These are phyloP conservation scores for Hanseniaspora vineae DNA, from an alignment of 805 yeast species.

Conservation along the genomic window DNA sequence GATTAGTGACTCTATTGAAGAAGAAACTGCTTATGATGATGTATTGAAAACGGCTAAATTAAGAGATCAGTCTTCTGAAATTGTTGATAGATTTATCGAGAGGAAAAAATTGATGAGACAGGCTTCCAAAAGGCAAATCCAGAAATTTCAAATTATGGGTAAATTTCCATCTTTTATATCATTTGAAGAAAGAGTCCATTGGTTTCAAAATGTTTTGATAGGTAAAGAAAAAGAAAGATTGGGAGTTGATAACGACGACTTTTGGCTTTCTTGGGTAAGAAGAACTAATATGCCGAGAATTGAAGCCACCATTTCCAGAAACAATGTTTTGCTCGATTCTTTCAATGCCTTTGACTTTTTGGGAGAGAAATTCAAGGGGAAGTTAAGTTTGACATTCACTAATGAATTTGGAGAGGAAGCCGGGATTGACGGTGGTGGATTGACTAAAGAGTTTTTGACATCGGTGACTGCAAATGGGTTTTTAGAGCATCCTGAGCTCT, in stretches of 20 bases:
- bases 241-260: slow-evolving; percentile 14
- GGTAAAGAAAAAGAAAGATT: slow-evolving; percentile 20
- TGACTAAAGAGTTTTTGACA: slow-evolving; percentile 82
- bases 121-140: slow-evolving; percentile 11
- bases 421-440: slow-evolving; percentile 96
- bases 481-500: slow-evolving; percentile 25
- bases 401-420: slow-evolving; percentile 70
- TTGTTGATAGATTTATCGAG: slow-evolving; percentile 12
- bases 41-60: slow-evolving; percentile 28
- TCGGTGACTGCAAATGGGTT: slow-evolving; percentile 61
- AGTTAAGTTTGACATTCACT: slow-evolving; percentile 50
- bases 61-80: slow-evolving; percentile 29
- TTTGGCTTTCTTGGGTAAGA: slow-evolving; percentile 8
- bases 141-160: slow-evolving; percentile 38
- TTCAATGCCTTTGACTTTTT: slow-evolving; percentile 39
- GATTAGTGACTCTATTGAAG: slow-evolving; percentile 7
- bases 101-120: slow-evolving; percentile 9
- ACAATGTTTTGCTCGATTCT: slow-evolving; percentile 63
- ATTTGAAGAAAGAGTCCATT: slow-evolving; percentile 58
- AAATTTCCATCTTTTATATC: slow-evolving; percentile 71
- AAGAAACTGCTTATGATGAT: slow-evolving; percentile 10
- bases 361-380: slow-evolving; percentile 45
- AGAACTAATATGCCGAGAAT: slow-evolving; percentile 7
- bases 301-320: slow-evolving; percentile 52
- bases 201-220: slow-evolving; percentile 35